These are phyloP conservation scores for Panellus pusillus DNA, from an alignment of 768 basidiomycete genomes.

Conservation along the genomic window DNA sequence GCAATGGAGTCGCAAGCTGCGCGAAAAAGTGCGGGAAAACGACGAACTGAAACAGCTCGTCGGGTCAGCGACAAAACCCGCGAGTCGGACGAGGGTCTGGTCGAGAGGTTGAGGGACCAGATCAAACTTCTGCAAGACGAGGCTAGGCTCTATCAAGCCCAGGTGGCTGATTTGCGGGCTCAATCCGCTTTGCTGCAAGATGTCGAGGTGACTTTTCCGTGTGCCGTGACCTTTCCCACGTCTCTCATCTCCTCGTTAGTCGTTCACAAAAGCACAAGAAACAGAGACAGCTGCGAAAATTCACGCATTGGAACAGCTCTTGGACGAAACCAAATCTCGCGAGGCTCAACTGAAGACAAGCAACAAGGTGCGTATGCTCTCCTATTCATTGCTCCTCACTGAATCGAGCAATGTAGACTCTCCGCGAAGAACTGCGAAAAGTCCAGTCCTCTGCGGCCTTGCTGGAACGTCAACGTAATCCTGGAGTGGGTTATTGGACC, in stretches of 20 bases:
- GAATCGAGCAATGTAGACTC: conserved; percentile 48
- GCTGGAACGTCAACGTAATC: conserved; percentile 79
- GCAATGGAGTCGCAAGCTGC: conserved; percentile 84
- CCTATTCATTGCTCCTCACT: conserved; percentile 2
- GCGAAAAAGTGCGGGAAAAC: conserved; percentile 73
- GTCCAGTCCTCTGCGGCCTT: conserved; percentile 91
- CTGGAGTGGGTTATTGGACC: conserved; percentile 93
- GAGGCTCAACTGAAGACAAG: conserved; percentile 69
- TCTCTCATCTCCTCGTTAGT: conserved; percentile 25
- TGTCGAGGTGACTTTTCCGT: conserved; percentile 58
- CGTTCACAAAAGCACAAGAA: conserved; percentile 36
- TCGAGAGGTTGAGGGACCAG: conserved; percentile 51
- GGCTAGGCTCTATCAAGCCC: conserved; percentile 46
- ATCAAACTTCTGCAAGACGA: conserved; percentile 54
- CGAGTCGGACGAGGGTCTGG: conserved; percentile 57
- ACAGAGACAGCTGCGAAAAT: conserved; percentile 51
- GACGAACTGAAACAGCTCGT: conserved; percentile 68
- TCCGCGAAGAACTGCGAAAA: conserved; percentile 93
- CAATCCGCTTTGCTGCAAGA: conserved; percentile 52
- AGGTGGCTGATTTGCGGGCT: conserved; percentile 55
- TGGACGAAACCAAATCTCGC: conserved; percentile 72
- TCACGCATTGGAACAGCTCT: conserved; percentile 56
- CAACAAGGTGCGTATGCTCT: conserved; percentile 63
- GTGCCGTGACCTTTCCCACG: background rate
- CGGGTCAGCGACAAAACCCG: conserved; percentile 57